Percentiles rank a stretch among this genome's conserved stretches.
These are phyloP conservation scores for Russula sp. DNA, from an alignment of 768 basidiomycete genomes.

Conservation along the genomic window DNA sequence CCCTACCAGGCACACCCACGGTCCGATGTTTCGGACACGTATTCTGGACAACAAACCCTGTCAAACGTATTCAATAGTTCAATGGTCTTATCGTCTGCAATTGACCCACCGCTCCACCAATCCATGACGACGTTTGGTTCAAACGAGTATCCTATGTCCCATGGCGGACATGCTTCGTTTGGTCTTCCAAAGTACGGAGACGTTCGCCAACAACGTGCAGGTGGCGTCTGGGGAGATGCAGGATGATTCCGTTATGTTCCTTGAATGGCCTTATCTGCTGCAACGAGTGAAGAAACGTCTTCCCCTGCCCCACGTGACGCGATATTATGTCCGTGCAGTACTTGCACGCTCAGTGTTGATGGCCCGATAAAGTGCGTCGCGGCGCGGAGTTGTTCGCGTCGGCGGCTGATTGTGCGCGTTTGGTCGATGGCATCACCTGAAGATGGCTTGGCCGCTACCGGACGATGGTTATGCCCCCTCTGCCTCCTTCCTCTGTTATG, in stretches of 20 bases:
- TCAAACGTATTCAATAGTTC: constrained; percentile 14
- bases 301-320: constrained; percentile 18
- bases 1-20: constrained; percentile 14
- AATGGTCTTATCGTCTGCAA: constrained; percentile 17
- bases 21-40: constrained; percentile 1
- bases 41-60: constrained; percentile 12
- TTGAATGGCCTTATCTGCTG: constrained; percentile 8
- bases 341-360: constrained; percentile 25
- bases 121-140: constrained; percentile 15
- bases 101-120: constrained; percentile 15
- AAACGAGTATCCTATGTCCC: constrained; percentile 12
- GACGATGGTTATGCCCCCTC: constrained; percentile 21
- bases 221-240: constrained; percentile 29
- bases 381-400: constrained; percentile 10
- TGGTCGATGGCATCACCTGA: constrained; percentile 5
- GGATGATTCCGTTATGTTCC: constrained; percentile 21
- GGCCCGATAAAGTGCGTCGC: constrained; percentile 15
- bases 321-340: constrained; percentile 14
- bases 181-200: constrained; percentile 23
- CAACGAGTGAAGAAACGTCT: constrained; percentile 19
- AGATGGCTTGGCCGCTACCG: constrained; percentile 12
- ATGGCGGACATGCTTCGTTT: constrained; percentile 15
- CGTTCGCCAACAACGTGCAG: constrained; percentile 19
- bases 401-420: constrained; percentile 5
- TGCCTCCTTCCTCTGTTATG: constrained; percentile 21